These are phyloP conservation scores for Puccinia polysora DNA, from an alignment of 1,284 basidiomycete genomes.

Conservation along the genomic window DNA sequence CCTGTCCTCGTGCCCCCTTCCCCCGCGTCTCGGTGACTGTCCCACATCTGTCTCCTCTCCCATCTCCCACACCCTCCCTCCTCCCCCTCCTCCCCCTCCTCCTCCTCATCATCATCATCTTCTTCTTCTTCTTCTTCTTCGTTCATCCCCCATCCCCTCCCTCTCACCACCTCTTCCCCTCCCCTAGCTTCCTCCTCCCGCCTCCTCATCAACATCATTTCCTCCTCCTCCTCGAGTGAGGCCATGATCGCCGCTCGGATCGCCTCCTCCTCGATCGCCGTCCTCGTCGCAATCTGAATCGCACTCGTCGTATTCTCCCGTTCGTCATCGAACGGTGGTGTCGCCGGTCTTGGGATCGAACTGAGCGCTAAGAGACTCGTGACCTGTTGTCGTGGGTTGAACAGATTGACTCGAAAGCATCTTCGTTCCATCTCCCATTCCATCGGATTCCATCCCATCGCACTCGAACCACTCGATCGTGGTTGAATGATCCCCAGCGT, in stretches of 20 bases:
- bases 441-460: slow-evolving; percentile 10
- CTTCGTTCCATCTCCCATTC: not conserved
- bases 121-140: no score
- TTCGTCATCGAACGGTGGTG: slow-evolving; percentile 29
- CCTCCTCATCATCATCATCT: no score
- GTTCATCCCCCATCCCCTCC: no score
- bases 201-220: no score
- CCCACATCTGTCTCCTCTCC: no score
- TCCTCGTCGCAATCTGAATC: slow-evolving; percentile 11
- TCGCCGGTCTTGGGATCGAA: slow-evolving; percentile 18
- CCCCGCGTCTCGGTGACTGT: no score
- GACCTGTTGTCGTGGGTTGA: slow-evolving; percentile 32
- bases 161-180: no score
- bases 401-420: slow-evolving; percentile 17
- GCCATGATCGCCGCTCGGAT: slow-evolving; percentile 14
- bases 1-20: no score
- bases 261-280: slow-evolving; percentile 31
- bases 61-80: no score
- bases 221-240: no score
- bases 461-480: not conserved
- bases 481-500: slow-evolving; percentile 34
- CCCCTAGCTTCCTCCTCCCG: no score
- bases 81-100: no score
- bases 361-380: slow-evolving; percentile 35
- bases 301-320: not conserved